These are phyloP conservation scores for Debaryomycetaceae sp. DNA, from an alignment of 1,139 yeast species.

Conservation along the genomic window DNA sequence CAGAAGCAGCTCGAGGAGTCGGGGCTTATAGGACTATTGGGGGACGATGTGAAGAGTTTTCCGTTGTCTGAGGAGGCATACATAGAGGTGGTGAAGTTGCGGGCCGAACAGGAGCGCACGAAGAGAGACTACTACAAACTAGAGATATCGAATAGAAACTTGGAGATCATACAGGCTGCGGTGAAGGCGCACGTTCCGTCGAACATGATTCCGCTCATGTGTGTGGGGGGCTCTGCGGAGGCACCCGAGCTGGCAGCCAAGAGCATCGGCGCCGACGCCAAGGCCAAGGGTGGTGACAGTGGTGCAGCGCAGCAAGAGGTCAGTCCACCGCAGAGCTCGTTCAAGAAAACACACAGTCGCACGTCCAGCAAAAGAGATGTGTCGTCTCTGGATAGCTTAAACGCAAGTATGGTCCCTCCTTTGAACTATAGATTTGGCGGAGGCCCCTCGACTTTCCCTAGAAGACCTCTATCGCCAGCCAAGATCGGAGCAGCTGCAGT, in stretches of 20 bases:
- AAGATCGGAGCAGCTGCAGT: constrained; percentile 72
- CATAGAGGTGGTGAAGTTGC: constrained; percentile 58
- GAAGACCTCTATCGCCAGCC: constrained; percentile 55
- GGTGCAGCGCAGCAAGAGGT: not conserved
- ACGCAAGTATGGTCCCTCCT: constrained; percentile 33
- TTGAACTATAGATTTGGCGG: constrained; percentile 42
- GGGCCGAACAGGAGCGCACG: constrained; percentile 77
- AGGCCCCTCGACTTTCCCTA: constrained; percentile 12
- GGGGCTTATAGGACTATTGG: constrained; percentile 41
- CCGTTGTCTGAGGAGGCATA: constrained; percentile 63
- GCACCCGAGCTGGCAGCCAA: not conserved
- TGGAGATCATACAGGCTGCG: constrained; percentile 63
- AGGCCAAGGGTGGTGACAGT: constrained; percentile 1
- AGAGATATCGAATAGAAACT: constrained; percentile 58
- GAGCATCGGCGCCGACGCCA: constrained; percentile 6
- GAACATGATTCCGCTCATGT: constrained; percentile 61
- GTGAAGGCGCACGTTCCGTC: constrained; percentile 64
- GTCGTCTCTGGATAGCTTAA: constrained; percentile 13
- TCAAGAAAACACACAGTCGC: constrained; percentile 4
- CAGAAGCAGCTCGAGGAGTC: constrained; percentile 5
- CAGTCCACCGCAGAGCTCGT: not conserved
- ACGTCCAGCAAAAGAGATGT: constrained; percentile 4
- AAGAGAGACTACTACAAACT: constrained; percentile 74
- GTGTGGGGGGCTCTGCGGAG: constrained; percentile 25
- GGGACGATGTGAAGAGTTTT: constrained; percentile 52